A percentile compares a stretch with the other conserved stretches of the same genome.
Conservation (phyloP, 305 asterid genomes). For the Fraxinus albicans region DNA sequence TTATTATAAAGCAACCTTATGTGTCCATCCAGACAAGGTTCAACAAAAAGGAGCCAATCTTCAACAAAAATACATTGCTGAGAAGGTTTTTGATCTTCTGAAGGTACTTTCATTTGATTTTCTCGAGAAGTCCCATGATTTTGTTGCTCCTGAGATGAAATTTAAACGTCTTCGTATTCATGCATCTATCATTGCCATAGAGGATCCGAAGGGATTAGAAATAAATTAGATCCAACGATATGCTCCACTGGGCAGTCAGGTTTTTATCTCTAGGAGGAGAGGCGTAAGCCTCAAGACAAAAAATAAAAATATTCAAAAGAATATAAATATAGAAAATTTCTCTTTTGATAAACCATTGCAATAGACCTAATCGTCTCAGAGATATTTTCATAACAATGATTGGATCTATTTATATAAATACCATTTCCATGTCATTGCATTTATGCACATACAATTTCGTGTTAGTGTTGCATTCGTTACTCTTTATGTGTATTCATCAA, state of each 20-base stretch:
- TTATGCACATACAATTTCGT: not conserved
- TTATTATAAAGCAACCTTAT: conserved; percentile 66
- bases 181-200: not conserved
- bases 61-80: conserved; percentile 81
- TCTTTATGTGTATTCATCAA: not conserved
- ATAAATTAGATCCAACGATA: not conserved
- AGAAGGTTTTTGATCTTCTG: conserved; percentile 82
- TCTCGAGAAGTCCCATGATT: not conserved
- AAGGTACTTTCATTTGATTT: conserved; percentile 49
- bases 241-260: not conserved
- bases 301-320: not conserved
- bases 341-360: not conserved
- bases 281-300: not conserved
- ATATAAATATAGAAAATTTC: not conserved
- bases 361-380: not conserved
- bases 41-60: conserved; percentile 87
- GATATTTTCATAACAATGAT: not conserved
- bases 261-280: not conserved
- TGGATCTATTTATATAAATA: not conserved
- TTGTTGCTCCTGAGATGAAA: not conserved
- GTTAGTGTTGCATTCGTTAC: not conserved
- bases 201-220: not conserved
- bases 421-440: not conserved
- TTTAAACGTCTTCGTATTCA: not conserved
- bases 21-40: conserved; percentile 95